Evolutionary conservation across 2,329 filamentous ascomycete genomes (phyloP), one percentile per base, ranked within the genome.

Genomic region (Cadophora luteo-olivacea): DNA sequence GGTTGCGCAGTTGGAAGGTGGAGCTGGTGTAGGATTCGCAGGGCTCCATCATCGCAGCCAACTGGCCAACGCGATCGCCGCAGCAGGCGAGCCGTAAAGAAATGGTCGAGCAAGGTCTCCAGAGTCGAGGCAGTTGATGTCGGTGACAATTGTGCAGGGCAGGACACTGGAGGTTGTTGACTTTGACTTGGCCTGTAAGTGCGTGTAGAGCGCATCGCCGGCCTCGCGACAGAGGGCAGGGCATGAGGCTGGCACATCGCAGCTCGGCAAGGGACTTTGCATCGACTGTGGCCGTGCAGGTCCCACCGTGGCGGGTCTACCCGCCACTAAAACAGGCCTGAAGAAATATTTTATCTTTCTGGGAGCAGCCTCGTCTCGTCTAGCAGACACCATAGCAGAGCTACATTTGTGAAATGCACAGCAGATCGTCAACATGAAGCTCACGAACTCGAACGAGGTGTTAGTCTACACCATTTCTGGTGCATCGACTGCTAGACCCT

Each of bases 381-480:
- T 60, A 11, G 6, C 7, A 16, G 65, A 70, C 7, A 38, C 12
- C 49, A 45, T 38, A 65, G 25, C 29, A 65, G 57, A 45, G 60
- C 24, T 32, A 49, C 2, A 12, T 22, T 29, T 51, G 41, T 6
- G 45, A 49, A 51, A 62, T 62, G 60, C 60, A 51, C 16, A 48
- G 25, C 41, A 24, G 24, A 62, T 22, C 33, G 60, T 61, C 72
- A 78, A 66, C 69, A 95, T 95, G 92, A 93, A 94, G 84, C 87
- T 94, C 79, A 91, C 91, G 33, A 93, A 93, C 75, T 89, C 92
- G 72, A 92, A 93, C 71, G 86, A 91, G 55, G 92, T 97, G 69
- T 92, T 92, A 67, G 94, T 97, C 1, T 99, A 99, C 78, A 98
- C 96, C 65, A 92, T 99, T 76, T 94, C 95, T 48, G 97, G 96